Evolutionary conservation across 306 rosid genomes (phyloP), one percentile per base, ranked within the genome.

Genomic region (Spatholobus suberectus): DNA sequence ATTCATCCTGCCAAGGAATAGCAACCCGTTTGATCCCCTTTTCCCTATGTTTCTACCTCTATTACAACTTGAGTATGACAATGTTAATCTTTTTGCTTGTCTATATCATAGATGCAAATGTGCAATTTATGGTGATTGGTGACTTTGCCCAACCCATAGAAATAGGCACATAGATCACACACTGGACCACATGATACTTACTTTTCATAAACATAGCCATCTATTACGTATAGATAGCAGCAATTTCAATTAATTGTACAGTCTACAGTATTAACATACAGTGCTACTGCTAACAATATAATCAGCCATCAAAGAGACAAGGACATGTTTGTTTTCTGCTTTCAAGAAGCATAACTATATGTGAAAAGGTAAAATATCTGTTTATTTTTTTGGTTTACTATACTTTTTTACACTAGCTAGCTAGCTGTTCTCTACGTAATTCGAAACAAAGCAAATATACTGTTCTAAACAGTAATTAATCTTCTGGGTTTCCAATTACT

Each of bases 181-280:
- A 70, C 52, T 75, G 90, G 89, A 88, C 89, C 90, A 88, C 90
- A 62, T 79, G 88, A 84, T 77, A 66, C 57, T 49, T 76, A 76
- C 85, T 71, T 87, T 65, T 57, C 84, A 71, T 57, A 73, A 61
- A 77, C 68, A 77, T 77, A 67, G 67, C 20, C 82, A 73, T 59
- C 82, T 74, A 74, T 83, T 82, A 43, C 6, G 55, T 43, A 51
- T 58, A 55, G 67, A 63, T 73, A 57, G 77, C 70, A 84, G 6
- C 70, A 81, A 61, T 40, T 46, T 84, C 84, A 71, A 65, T 84
- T 81, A 70, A 80, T 68, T 70, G 61, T 49, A 62, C 63, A 59
- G 83, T 81, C 57, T 24, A 77, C 41, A 72, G 58, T 38, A 3
- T 35, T 51, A 21, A 78, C 20, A 34, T 49, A 12, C 73, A 38